Conservation (phyloP, 177 flowering plant genomes). For the Vitis hybrid region DNA sequence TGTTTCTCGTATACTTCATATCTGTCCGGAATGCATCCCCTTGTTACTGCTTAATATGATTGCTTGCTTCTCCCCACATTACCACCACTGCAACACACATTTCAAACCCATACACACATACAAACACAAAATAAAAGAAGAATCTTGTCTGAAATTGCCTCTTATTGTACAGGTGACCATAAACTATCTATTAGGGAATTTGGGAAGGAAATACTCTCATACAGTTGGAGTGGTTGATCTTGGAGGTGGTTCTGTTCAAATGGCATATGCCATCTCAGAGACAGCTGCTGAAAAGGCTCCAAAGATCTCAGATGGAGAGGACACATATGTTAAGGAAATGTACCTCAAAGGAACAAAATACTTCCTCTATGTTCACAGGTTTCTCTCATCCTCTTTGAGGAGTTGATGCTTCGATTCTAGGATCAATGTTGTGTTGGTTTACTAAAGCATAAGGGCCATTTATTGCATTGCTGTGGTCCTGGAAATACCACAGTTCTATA, state of each 20-base stretch:
- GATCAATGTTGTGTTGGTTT: neutral
- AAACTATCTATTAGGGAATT: constrained; percentile 76
- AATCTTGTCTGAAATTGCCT: constrained; percentile 3
- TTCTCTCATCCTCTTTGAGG: constrained; percentile 2
- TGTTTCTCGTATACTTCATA: too few species aligned
- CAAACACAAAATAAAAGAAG: neutral
- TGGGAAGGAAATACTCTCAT: constrained; percentile 67
- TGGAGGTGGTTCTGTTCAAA: constrained; percentile 99
- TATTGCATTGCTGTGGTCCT: too few species aligned
- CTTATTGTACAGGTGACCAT: constrained; percentile 76
- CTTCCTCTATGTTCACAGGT: constrained; percentile 98
- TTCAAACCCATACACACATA: too few species aligned
- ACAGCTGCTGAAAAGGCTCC: constrained; percentile 83
- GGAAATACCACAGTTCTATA: too few species aligned
- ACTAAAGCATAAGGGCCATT: neutral
- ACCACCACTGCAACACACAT: too few species aligned
- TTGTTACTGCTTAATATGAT: too few species aligned
- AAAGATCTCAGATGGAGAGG: constrained; percentile 63
- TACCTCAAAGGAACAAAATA: constrained; percentile 75
- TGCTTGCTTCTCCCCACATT: too few species aligned
- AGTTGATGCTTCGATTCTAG: neutral
- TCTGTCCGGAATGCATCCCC: too few species aligned
- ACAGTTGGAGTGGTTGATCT: constrained; percentile 99
- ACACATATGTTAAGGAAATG: constrained; percentile 81
- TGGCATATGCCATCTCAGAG: constrained; percentile 98